phyloP scores from a whole-genome alignment of 495 filamentous ascomycete genomes.

The Articulospora tetracladia region DNA sequence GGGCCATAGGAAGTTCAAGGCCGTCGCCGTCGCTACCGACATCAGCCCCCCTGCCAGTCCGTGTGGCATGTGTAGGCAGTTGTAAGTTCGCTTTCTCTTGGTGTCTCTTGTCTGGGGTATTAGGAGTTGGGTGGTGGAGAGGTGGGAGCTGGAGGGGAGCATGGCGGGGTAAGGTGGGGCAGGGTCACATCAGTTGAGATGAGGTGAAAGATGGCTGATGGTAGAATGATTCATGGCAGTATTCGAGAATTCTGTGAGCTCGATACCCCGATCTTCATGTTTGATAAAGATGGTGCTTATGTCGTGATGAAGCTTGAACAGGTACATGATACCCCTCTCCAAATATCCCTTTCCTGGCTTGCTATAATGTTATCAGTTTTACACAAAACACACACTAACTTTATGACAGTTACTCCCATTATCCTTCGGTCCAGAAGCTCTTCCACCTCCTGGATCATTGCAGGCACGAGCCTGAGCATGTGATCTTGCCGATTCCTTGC shows the following conservation, averaged over 20 bases:
- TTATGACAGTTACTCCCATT: slow-evolving; percentile 64
- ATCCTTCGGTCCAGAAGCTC: slow-evolving; percentile 66
- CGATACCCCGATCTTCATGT: slow-evolving; percentile 83
- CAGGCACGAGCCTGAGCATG: slow-evolving; percentile 8
- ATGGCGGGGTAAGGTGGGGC: not conserved
- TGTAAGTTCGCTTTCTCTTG: slow-evolving; percentile 34
- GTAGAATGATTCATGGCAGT: slow-evolving; percentile 33
- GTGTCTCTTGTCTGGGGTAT: not conserved
- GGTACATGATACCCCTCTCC: slow-evolving; percentile 48
- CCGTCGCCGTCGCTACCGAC: slow-evolving; percentile 84
- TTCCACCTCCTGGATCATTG: slow-evolving; percentile 32
- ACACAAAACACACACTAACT: slow-evolving; percentile 78
- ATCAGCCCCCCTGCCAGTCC: slow-evolving; percentile 65
- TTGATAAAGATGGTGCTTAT: slow-evolving; percentile 67
- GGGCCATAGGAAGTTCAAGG: slow-evolving; percentile 69
- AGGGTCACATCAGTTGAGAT: not conserved
- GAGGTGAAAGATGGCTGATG: not conserved
- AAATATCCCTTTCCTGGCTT: too few species aligned
- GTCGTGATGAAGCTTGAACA: slow-evolving; percentile 60
- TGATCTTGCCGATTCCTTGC: too few species aligned
- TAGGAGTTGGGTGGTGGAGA: not conserved
- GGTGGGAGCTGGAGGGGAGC: not conserved
- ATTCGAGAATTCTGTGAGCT: slow-evolving; percentile 75
- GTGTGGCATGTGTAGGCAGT: slow-evolving; percentile 68
- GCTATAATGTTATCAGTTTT: too few species aligned